A percentile compares a stretch with the other conserved stretches of the same genome.
phyloP scores from a whole-genome alignment of 495 filamentous ascomycete species.

The Tuber microsphaerosporum region DNA sequence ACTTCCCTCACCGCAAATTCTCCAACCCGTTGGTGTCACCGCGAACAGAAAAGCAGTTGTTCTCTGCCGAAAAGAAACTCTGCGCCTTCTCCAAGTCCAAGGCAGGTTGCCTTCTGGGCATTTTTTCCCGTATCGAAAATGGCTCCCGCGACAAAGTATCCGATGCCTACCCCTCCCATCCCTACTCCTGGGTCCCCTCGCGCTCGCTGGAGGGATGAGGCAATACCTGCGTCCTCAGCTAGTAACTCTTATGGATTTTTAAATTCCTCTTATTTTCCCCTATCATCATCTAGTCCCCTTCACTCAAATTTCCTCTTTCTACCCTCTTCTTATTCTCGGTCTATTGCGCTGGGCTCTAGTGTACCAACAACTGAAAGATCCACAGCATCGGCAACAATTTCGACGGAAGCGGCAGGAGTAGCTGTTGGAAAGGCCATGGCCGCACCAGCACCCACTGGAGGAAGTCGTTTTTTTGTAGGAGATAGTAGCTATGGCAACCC shows the following conservation, averaged over 20 bases:
- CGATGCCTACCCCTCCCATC: slow-evolving; percentile 30
- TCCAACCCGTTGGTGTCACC: neutral
- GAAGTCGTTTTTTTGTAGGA: slow-evolving; percentile 20
- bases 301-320: slow-evolving; percentile 26
- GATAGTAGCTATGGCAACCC: slow-evolving; percentile 11
- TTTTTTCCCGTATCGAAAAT: neutral
- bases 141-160: slow-evolving; percentile 8
- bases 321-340: slow-evolving; percentile 29
- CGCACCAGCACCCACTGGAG: slow-evolving; percentile 10
- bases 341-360: slow-evolving; percentile 30
- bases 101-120: neutral
- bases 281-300: slow-evolving; percentile 26
- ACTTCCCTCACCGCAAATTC: neutral
- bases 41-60: neutral
- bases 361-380: slow-evolving; percentile 36
- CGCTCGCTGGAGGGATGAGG: slow-evolving; percentile 23
- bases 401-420: slow-evolving; percentile 34
- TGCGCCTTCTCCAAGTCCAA: neutral
- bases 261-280: slow-evolving; percentile 30
- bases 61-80: neutral
- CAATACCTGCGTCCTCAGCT: slow-evolving; percentile 24
- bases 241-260: slow-evolving; percentile 22
- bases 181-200: slow-evolving; percentile 28
- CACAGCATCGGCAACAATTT: slow-evolving; percentile 36
- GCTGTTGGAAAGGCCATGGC: slow-evolving; percentile 38